Evolutionary conservation across 768 basidiomycete genomes (phyloP), one percentile per base, ranked within the genome.

Genomic region (Mycena vulgaris): DNA sequence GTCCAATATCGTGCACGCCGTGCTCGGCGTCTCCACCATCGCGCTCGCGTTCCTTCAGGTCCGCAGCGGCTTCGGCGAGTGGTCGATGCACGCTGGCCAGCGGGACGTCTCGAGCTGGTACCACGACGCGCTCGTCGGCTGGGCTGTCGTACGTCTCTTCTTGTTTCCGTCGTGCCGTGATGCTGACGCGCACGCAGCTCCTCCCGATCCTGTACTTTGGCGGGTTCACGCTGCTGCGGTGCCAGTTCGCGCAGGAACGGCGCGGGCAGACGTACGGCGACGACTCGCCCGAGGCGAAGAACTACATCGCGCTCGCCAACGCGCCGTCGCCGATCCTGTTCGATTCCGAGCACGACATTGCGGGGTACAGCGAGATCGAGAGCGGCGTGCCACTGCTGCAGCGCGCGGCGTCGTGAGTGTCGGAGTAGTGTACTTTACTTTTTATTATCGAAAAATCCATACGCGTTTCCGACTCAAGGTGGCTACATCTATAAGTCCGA

Each of bases 1-100:
- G 19, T 81, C 81, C 2, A 91, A 92, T 75, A 83, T 90, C 69
- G 51, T 88, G 10, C 92, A 93, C 71, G 86, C 89, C 48, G 72
- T 80, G 11, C 73, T 90, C 0, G 92, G 91, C 0, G 69, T 91
- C 31, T 73, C 77, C 2, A 81, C 88, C 61, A 82, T 92, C 61
- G 79, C 75, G 4, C 72, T 89, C 4, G 85, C 90, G 14, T 88
- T 89, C 76, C 83, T 83, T 72, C 87, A 89, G 82, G 89, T 87
- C 39, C 80, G 82, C 39, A 86, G 84, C 60, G 87, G 87, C 25
- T 71, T 88, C 71, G 75, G 81, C 66, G 84, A 86, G 77, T 86
- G 84, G 84, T 80, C 82, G 57, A 72, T 69, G 39, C 76, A 78
- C 61, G 83, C 83, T 8, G 81, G 82, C 5, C 82, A 81, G 27